Evolutionary conservation across 345 rosid species (phyloP).

Genomic region (Barbarea vulgaris): DNA sequence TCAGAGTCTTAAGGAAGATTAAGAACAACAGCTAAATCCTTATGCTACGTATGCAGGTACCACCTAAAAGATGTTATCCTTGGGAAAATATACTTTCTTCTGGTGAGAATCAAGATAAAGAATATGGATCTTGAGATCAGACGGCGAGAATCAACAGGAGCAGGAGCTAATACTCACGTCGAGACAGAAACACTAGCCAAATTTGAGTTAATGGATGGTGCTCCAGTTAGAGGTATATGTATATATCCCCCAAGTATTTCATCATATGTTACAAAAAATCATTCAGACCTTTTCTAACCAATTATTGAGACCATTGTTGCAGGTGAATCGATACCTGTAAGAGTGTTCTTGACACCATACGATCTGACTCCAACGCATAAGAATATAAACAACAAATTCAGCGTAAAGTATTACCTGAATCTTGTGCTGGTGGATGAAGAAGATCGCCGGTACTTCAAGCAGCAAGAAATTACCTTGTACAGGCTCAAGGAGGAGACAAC

Average conservation of each 20-base stretch:
- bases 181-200: conserved; percentile 98
- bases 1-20: neutral
- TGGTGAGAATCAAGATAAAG: conserved; percentile 98
- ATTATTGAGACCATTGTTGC: conserved; percentile 28
- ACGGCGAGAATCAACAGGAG: conserved; percentile 95
- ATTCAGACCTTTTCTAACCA: neutral
- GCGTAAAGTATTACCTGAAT: conserved; percentile 92
- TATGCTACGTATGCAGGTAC: conserved; percentile 57
- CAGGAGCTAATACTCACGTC: conserved; percentile 93
- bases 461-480: conserved; percentile 84
- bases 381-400: conserved; percentile 96
- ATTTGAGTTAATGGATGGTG: conserved; percentile 98
- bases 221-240: conserved; percentile 93
- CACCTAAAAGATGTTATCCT: conserved; percentile 95
- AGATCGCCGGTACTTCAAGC: conserved; percentile 91
- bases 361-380: conserved; percentile 93
- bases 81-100: conserved; percentile 97
- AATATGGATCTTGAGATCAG: conserved; percentile 99
- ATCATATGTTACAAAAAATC: neutral
- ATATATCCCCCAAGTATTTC: neutral
- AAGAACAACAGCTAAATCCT: neutral
- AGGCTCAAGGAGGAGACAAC: conserved; percentile 63
- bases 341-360: conserved; percentile 91
- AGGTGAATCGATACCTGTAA: conserved; percentile 98
- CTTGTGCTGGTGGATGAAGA: conserved; percentile 96